These are phyloP conservation scores for Auxenochlorella pyrenoidosa DNA, from an alignment of 139 green algal genomes.

Conservation along the genomic window DNA sequence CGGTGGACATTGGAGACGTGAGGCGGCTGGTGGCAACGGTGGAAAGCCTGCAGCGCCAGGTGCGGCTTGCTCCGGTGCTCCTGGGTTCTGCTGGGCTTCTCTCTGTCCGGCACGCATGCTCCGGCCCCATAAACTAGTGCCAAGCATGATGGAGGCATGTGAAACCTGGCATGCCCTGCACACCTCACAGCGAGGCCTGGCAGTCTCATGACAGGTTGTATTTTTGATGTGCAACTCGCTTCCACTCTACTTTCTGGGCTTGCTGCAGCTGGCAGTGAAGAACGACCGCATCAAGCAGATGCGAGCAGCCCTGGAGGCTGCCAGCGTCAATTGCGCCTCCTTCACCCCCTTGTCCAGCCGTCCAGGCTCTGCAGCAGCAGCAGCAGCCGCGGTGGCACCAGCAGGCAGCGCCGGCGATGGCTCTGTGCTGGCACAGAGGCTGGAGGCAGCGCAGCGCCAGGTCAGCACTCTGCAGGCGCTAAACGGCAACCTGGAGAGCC, in stretches of 20 bases:
- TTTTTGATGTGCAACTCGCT: no score
- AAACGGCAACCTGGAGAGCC: slow-evolving; percentile 10
- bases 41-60: slow-evolving; percentile 28
- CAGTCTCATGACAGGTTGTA: no score
- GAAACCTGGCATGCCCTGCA: no score
- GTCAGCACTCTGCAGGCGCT: slow-evolving; percentile 8
- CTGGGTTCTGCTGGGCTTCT: no score
- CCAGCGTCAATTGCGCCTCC: background rate
- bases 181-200: no score
- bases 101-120: no score
- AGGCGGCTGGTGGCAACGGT: slow-evolving; percentile 17
- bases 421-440: slow-evolving; percentile 28
- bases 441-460: slow-evolving; percentile 14
- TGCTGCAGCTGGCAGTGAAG: slow-evolving; percentile 18
- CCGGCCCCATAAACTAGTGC: no score
- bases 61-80: no score
- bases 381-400: background rate
- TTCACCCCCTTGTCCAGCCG: slow-evolving; percentile 4
- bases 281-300: slow-evolving; percentile 36
- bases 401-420: background rate
- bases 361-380: background rate
- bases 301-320: background rate
- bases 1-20: slow-evolving; percentile 10
- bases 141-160: no score
- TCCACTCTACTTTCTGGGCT: no score